Evolutionary conservation across 1,284 basidiomycete species (phyloP).

Genomic region (Xanthoconium separans): DNA sequence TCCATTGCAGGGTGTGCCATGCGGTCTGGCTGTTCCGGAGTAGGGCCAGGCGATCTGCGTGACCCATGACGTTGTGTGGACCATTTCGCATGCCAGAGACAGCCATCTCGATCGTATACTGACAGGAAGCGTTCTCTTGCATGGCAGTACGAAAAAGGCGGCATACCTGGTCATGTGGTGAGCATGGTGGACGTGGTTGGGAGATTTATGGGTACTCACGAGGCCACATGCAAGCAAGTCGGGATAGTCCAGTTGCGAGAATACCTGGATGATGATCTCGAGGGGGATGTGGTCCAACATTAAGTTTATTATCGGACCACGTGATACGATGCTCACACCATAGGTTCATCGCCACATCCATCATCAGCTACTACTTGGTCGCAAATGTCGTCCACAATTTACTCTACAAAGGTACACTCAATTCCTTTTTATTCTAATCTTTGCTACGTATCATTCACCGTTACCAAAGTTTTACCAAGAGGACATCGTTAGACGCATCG

Average conservation of each 20-base stretch:
- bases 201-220: conserved; percentile 15
- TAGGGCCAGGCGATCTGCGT: conserved; percentile 39
- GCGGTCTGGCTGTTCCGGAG: conserved; percentile 45
- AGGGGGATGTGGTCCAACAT: conserved; percentile 29
- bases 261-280: conserved; percentile 36
- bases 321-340: conserved; percentile 15
- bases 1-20: conserved; percentile 48
- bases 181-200: background rate
- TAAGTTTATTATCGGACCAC: conserved; percentile 11
- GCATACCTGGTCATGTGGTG: conserved; percentile 41
- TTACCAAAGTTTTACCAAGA: conserved; percentile 67
- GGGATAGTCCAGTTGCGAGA: conserved; percentile 34
- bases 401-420: conserved; percentile 26
- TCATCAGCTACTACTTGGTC: too few relatives aligned
- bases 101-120: conserved; percentile 55
- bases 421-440: too few relatives aligned
- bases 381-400: conserved; percentile 26
- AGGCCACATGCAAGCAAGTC: conserved; percentile 39
- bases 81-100: conserved; percentile 49
- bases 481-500: conserved; percentile 62
- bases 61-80: conserved; percentile 26
- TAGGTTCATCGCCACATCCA: conserved; percentile 5
- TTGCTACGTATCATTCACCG: background rate
- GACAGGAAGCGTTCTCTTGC: conserved; percentile 37
- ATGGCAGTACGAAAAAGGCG: conserved; percentile 40